Base-by-base conservation (phyloP, 352 stramenopile species). In the Elongisporangium anandrum region DNA sequence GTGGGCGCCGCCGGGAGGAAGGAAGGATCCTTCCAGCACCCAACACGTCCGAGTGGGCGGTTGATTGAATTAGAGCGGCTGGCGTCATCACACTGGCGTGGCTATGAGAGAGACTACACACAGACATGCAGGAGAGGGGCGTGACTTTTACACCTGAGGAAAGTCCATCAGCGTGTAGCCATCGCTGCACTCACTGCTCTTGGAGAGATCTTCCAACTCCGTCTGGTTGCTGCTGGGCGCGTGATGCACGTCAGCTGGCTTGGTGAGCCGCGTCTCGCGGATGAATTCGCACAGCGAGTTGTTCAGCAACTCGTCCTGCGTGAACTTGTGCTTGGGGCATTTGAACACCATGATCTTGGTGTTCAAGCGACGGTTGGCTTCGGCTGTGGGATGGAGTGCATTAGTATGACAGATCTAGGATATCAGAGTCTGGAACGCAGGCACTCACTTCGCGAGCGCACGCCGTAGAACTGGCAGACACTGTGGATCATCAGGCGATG, bases 401-500 rank as follows among this genome's bases (percentile, higher is more conserved):
- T 72, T 59, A 72, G 57, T 34, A 50, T 58, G 23, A 54, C 3
- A 17, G 41, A 21, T 49, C 8, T 10, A 56, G 12, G 63, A 38
- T 8, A 63, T 23, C 1, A 48, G 2, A 21, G 48, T 5, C n/a
- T 17, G 52, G 26, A 54, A n/a, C n/a, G 6, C 16, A 10, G 52
- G 9, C 29, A 79, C 81, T 54, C 68, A 96, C 85, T 95, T 64
- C 81, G 79, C 38, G 87, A 94, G 50, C 80, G 80, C 50, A 96
- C 68, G 52, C 82, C 81, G 41, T 94, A 94, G 61, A 95, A 96
- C 65, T 96, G 87, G 72, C 87, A 96, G 9, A 93, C 73, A 19
- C 77, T 91, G 76, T 96, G 87, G 53, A 96, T 73, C 41, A 96
- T 84, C 47, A 96, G 66, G 22, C 87, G 87, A 59, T 96, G 87